Evolutionary conservation across 306 rosid species (phyloP), one percentile per base, ranked within the genome.

Genomic region (Gastrolobium villosum): DNA sequence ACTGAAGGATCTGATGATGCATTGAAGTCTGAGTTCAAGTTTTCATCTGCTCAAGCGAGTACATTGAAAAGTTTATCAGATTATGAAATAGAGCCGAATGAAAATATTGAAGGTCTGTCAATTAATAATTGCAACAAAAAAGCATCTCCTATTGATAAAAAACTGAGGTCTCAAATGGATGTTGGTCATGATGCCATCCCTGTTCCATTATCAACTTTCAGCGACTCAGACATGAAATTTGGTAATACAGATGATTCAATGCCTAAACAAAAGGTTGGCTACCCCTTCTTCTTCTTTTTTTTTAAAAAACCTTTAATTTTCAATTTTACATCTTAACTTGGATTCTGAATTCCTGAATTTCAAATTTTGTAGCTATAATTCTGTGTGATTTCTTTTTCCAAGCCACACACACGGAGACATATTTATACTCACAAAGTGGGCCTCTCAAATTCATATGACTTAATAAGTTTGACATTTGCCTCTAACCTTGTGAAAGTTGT

Each of bases 1-100:
- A 46, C 80, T 39, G 89, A 85, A 75, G 89, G 83, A 65, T 82
- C 85, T 30, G 89, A 88, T 78, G 90, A 86, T 54, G 65, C 80
- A 55, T 81, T 85, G 61, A 90, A 81, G 81, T 83, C 91, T 61
- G 85, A 69, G 46, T 75, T 86, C 39, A 81, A 87, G 41, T 81
- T 85, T 88, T 39, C 91, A 40, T 85, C 86, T 76, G 81, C 84
- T 79, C 88, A 88, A 71, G 84, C 61, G 65, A 79, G 82, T 75
- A 74, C 84, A 14, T 73, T 81, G 78, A 77, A 79, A 79, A 77
- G 59, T 74, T 35, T 75, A 41, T 55, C 86, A 8, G 86, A 84
- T 53, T 64, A 72, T 65, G 50, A 67, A 20, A 71, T 85, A 10
- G 64, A 37, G 62, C 59, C 76, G 26, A 70, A 85, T 70, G 82